These are phyloP conservation scores for Auricularia auricula-judae DNA, from an alignment of 768 basidiomycete species.

Conservation along the genomic window DNA sequence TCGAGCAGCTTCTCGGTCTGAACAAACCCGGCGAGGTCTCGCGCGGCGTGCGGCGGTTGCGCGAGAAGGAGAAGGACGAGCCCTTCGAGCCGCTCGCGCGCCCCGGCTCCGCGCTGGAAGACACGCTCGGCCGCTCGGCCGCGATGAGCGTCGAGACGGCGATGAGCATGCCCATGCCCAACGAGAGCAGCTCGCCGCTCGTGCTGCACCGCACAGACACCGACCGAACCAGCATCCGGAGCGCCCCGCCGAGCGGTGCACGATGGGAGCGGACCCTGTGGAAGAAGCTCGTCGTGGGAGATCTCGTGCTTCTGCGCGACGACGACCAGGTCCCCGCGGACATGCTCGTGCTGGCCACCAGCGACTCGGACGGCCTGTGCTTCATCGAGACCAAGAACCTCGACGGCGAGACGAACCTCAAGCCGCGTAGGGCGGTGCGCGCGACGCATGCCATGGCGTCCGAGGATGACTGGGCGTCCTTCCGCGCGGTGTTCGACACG, in stretches of 20 bases:
- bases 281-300: conserved; percentile 98
- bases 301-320: conserved; percentile 80
- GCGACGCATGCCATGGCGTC: conserved; percentile 66
- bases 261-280: conserved; percentile 93
- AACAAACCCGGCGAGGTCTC: conserved; percentile 67
- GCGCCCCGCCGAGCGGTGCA: conserved; percentile 21
- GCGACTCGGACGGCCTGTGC: conserved; percentile 83
- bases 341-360: conserved; percentile 84
- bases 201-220: background rate
- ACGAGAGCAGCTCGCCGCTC: background rate
- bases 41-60: conserved; percentile 73
- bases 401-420: conserved; percentile 96
- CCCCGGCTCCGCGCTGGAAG: background rate
- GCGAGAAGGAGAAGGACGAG: conserved; percentile 59
- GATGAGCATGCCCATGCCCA: background rate
- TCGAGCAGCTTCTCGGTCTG: conserved; percentile 60
- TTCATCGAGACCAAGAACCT: conserved; percentile 97
- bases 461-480: conserved; percentile 86
- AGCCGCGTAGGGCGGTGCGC: conserved; percentile 65
- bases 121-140: background rate
- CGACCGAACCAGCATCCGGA: background rate
- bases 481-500: conserved; percentile 79
- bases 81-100: background rate
- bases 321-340: conserved; percentile 97
- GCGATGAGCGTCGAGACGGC: background rate